phyloP scores from a whole-genome alignment of 495 filamentous ascomycete genomes.

The Aeminium ludgeri region DNA sequence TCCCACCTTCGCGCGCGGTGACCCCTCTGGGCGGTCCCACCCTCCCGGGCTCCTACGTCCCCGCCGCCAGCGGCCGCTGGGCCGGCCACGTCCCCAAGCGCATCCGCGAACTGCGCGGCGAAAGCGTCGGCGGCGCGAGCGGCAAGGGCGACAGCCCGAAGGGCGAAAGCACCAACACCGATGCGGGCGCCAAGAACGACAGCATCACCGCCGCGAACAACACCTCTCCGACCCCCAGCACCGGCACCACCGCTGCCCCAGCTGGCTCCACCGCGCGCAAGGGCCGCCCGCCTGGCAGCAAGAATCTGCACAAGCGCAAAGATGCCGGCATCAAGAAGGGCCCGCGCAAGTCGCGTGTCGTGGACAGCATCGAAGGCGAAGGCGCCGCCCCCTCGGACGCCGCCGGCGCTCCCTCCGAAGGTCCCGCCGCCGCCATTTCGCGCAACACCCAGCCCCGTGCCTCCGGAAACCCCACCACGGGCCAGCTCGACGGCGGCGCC shows the following conservation, averaged over 20 bases:
- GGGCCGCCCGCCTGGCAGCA: constrained; percentile 24
- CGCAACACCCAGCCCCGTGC: too few relatives aligned
- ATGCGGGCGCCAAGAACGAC: constrained; percentile 5
- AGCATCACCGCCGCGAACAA: constrained; percentile 24
- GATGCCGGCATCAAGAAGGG: constrained; percentile 28
- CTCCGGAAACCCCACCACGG: too few relatives aligned
- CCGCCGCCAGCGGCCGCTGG: constrained; percentile 1
- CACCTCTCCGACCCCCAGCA: constrained; percentile 4
- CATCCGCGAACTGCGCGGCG: constrained; percentile 23
- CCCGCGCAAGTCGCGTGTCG: constrained; percentile 12
- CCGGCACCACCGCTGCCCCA: neutral
- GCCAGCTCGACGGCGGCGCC: too few relatives aligned
- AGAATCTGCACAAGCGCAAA: constrained; percentile 19
- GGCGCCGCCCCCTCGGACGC: too few relatives aligned
- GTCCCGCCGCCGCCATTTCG: too few relatives aligned
- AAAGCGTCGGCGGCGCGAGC: constrained; percentile 12
- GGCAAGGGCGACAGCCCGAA: constrained; percentile 1
- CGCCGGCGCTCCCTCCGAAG: too few relatives aligned
- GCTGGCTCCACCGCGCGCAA: constrained; percentile 8
- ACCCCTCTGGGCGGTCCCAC: constrained; percentile 1
- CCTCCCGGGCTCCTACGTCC: neutral
- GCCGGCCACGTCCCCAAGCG: constrained; percentile 15
- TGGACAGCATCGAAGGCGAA: neutral
- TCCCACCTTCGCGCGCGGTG: neutral
- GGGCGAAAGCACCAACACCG: neutral